Percentiles rank a stretch among this genome's conserved stretches.
Conservation (phyloP, 352 stramenopile genomes). For the Globisporangium takayamanum region DNA sequence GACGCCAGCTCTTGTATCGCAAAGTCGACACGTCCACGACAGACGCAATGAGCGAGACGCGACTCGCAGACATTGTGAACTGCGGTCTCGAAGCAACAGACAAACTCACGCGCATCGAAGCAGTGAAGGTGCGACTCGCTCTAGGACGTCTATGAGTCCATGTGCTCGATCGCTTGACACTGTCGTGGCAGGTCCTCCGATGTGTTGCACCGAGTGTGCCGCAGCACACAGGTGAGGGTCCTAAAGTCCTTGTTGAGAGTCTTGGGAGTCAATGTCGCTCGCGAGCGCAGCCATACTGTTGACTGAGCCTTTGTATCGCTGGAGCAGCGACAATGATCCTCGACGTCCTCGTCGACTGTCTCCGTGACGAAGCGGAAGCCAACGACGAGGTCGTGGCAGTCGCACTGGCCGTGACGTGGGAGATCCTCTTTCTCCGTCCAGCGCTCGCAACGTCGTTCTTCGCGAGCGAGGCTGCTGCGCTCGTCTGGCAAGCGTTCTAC, state of each 20-base stretch:
- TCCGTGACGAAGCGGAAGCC: conserved; percentile 3
- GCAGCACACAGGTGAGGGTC: background rate
- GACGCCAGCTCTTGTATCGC: too few species aligned
- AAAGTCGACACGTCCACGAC: background rate
- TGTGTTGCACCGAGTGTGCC: background rate
- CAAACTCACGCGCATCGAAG: conserved; percentile 2
- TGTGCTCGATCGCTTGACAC: background rate
- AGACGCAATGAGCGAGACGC: background rate
- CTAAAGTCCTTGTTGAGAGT: background rate
- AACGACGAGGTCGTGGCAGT: background rate
- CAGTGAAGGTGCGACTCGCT: conserved; percentile 2
- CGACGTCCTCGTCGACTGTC: conserved; percentile 8
- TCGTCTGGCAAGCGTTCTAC: conserved; percentile 1
- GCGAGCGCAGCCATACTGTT: background rate
- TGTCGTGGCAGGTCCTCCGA: background rate
- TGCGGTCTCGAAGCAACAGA: conserved; percentile 1
- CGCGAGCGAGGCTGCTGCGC: background rate
- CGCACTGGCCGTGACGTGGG: conserved; percentile 1
- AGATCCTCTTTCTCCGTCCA: conserved; percentile 3
- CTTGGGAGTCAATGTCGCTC: background rate
- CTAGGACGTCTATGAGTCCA: background rate
- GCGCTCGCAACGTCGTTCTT: background rate
- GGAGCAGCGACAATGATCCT: conserved; percentile 8
- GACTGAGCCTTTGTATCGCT: background rate
- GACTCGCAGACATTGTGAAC: conserved; percentile 11